A percentile compares a stretch with the other conserved stretches of the same genome.
These are phyloP conservation scores for Hypoxylon trugodes DNA, from an alignment of 495 filamentous ascomycete species.

Conservation along the genomic window DNA sequence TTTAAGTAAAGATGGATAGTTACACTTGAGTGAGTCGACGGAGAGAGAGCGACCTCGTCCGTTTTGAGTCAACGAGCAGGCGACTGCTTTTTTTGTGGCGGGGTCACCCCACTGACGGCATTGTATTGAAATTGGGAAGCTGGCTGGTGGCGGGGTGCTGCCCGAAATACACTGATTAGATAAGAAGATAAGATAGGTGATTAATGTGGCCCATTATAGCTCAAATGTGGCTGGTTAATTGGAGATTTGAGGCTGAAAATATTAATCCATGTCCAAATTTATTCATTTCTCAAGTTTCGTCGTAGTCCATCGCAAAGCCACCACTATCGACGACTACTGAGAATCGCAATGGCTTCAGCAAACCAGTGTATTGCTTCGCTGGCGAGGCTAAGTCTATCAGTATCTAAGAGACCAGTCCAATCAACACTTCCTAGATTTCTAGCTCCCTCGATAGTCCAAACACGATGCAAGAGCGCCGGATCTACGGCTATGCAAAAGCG, in stretches of 20 bases:
- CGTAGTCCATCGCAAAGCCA: not conserved
- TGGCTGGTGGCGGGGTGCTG: constrained; percentile 27
- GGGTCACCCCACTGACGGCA: constrained; percentile 36
- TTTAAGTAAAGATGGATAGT: not conserved
- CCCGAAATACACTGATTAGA: constrained; percentile 6
- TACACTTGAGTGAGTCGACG: not conserved
- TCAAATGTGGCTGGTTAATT: constrained; percentile 5
- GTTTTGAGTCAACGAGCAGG: constrained; percentile 25
- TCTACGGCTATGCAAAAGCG: constrained; percentile 47
- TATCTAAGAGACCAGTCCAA: constrained; percentile 44
- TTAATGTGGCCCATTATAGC: not conserved
- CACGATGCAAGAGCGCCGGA: constrained; percentile 51
- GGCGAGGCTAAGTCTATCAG: constrained; percentile 63
- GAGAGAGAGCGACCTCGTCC: too few species aligned
- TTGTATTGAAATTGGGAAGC: not conserved
- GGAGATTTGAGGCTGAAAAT: constrained; percentile 20
- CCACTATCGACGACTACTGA: constrained; percentile 14
- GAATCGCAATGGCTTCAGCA: constrained; percentile 52
- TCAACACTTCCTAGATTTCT: constrained; percentile 54
- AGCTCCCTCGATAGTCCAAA: constrained; percentile 48
- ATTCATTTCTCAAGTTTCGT: constrained; percentile 12
- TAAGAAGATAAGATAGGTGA: constrained; percentile 14
- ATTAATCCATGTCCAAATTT: constrained; percentile 23
- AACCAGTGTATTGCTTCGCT: constrained; percentile 66
- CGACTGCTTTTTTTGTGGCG: constrained; percentile 24